Conservation (phyloP, 2,329 filamentous ascomycete genomes). For the Cladosporium sphaerospermum region DNA sequence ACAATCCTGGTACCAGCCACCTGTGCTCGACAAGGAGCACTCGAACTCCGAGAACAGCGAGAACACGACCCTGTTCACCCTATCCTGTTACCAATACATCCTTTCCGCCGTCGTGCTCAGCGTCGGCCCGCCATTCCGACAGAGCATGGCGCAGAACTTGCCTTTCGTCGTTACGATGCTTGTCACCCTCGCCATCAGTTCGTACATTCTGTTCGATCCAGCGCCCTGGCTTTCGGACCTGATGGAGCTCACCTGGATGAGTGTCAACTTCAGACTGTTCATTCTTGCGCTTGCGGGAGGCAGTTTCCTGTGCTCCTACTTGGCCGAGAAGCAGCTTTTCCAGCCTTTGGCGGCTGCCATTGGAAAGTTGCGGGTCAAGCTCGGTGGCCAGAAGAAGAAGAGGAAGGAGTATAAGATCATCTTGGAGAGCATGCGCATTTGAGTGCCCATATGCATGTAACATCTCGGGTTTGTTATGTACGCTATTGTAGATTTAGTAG, state of each 20-base stretch:
- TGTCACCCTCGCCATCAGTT: conserved; percentile 58
- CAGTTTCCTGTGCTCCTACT: conserved; percentile 64
- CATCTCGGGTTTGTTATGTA: background rate
- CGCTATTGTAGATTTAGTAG: background rate
- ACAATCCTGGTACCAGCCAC: conserved; percentile 83
- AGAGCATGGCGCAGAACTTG: conserved; percentile 71
- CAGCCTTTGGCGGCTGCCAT: conserved; percentile 61
- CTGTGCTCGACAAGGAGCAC: conserved; percentile 67
- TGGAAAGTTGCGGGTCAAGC: conserved; percentile 53
- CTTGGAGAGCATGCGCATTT: conserved; percentile 50
- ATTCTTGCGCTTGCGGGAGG: conserved; percentile 63
- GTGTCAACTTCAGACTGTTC: conserved; percentile 64
- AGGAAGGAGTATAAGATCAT: conserved; percentile 86
- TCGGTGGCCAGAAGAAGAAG: conserved; percentile 61
- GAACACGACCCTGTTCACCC: conserved; percentile 83
- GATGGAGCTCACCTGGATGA: conserved; percentile 83
- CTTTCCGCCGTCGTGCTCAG: conserved; percentile 82
- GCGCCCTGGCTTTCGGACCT: conserved; percentile 60
- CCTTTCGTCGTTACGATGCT: conserved; percentile 78
- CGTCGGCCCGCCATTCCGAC: conserved; percentile 84
- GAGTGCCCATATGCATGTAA: background rate
- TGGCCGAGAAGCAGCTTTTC: conserved; percentile 66
- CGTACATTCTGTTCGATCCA: conserved; percentile 76
- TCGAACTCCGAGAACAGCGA: conserved; percentile 87
- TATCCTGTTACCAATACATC: conserved; percentile 93